phyloP scores from a whole-genome alignment of 306 rosid genomes.

The Fragaria ananassa region DNA sequence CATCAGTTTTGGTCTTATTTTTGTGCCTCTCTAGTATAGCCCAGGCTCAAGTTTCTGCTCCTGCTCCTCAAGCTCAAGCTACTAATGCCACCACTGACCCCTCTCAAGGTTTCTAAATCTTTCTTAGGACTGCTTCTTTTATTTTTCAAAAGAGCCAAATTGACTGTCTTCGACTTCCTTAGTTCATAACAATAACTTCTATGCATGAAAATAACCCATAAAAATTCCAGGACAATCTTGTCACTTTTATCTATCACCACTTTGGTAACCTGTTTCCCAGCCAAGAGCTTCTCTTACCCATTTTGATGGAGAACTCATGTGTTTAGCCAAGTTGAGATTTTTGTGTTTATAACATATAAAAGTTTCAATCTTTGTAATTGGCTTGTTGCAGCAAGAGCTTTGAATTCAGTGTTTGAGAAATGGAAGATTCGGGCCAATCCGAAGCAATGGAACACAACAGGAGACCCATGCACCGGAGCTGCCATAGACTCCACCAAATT shows the following conservation, averaged over 20 bases:
- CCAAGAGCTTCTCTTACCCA: neutral
- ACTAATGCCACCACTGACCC: neutral
- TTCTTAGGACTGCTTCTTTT: neutral
- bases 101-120: neutral
- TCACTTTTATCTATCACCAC: neutral
- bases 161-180: neutral
- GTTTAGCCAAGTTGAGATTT: neutral
- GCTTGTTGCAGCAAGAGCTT: slow-evolving; percentile 40
- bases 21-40: neutral
- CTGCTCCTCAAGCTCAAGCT: neutral
- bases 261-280: no score
- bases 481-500: slow-evolving; percentile 38
- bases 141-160: neutral
- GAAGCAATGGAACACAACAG: slow-evolving; percentile 57
- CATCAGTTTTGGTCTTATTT: neutral
- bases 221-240: neutral
- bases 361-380: neutral
- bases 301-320: neutral
- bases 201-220: neutral
- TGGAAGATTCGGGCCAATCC: slow-evolving; percentile 40
- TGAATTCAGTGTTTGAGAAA: slow-evolving; percentile 57
- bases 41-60: neutral
- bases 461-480: slow-evolving; percentile 63
- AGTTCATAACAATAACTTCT: neutral
- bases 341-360: neutral